A percentile compares a stretch with the other conserved stretches of the same genome.
phyloP scores from a whole-genome alignment of 805 yeast genomes.

The Candida quercuum region DNA sequence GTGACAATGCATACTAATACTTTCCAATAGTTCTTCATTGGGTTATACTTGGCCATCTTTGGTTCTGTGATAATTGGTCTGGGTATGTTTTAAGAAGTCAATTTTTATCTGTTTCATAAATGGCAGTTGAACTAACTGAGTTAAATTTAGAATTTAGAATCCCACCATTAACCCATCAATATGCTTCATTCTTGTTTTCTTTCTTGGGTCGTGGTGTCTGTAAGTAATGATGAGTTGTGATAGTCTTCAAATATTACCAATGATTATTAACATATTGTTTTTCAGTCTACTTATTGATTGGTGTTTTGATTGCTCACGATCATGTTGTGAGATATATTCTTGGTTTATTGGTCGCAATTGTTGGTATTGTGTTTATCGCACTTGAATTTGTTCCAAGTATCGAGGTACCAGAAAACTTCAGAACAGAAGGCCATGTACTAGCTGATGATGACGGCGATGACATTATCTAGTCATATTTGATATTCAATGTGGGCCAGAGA shows the following conservation, averaged over 20 bases:
- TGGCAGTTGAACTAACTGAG: background rate
- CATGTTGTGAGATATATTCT: conserved; percentile 51
- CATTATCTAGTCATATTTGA: conserved; percentile 12
- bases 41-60: conserved; percentile 49
- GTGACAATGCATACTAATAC: background rate
- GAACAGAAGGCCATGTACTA: conserved; percentile 39
- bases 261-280: background rate
- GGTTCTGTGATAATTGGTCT: conserved; percentile 50
- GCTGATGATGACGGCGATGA: conserved; percentile 33
- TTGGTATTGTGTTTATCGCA: conserved; percentile 54
- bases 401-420: conserved; percentile 81
- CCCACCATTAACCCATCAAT: conserved; percentile 56
- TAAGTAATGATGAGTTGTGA: too few relatives aligned
- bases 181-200: conserved; percentile 56
- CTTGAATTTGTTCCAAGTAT: conserved; percentile 72
- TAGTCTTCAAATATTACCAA: too few relatives aligned
- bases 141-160: conserved; percentile 30
- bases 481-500: too few relatives aligned
- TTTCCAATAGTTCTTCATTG: conserved; percentile 42
- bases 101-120: too few relatives aligned
- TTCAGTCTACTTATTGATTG: conserved; percentile 46
- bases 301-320: conserved; percentile 43
- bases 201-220: conserved; percentile 71
- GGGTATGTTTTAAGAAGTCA: conserved; percentile 27
- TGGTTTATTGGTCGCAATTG: conserved; percentile 50